phyloP scores from a whole-genome alignment of 2,329 filamentous ascomycete genomes.

The Aspergillus unguis region DNA sequence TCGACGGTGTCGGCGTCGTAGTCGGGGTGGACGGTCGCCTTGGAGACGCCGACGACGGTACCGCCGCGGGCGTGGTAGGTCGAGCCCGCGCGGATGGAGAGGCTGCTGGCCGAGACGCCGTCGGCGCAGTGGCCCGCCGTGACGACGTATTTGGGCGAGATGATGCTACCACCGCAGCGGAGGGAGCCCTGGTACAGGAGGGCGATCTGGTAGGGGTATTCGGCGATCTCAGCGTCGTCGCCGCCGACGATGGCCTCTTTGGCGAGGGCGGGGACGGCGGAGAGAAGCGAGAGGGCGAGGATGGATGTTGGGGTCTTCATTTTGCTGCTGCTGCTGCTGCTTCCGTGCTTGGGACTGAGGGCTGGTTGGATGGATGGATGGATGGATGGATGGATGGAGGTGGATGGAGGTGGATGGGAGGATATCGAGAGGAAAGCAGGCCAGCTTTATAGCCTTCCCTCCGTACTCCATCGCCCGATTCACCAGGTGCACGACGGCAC shows the following conservation, averaged over 20 bases:
- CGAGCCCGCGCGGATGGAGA: constrained; percentile 6
- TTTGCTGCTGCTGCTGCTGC: not conserved
- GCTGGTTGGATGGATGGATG: not conserved
- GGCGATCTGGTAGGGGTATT: constrained; percentile 9
- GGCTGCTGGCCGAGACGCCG: constrained; percentile 1
- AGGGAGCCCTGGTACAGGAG: constrained; percentile 2
- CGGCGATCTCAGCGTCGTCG: constrained; percentile 4
- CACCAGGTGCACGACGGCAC: no score
- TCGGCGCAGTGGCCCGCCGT: constrained; percentile 9
- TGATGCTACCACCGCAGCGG: constrained; percentile 8
- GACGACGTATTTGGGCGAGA: constrained; percentile 3
- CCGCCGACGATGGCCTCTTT: constrained; percentile 7
- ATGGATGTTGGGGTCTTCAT: not conserved
- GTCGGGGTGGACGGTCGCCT: constrained; percentile 1
- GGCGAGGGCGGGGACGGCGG: not conserved
- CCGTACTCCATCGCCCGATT: no score
- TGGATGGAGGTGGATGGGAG: not conserved
- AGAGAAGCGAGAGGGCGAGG: not conserved
- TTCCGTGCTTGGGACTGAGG: not conserved
- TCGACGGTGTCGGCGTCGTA: constrained; percentile 3
- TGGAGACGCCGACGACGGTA: not conserved
- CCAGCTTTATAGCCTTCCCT: no score
- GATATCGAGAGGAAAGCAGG: no score
- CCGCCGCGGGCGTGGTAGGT: not conserved
- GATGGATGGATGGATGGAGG: not conserved